These are phyloP conservation scores for Xylariaceae sp. DNA, from an alignment of 2,329 filamentous ascomycete species.

Conservation along the genomic window DNA sequence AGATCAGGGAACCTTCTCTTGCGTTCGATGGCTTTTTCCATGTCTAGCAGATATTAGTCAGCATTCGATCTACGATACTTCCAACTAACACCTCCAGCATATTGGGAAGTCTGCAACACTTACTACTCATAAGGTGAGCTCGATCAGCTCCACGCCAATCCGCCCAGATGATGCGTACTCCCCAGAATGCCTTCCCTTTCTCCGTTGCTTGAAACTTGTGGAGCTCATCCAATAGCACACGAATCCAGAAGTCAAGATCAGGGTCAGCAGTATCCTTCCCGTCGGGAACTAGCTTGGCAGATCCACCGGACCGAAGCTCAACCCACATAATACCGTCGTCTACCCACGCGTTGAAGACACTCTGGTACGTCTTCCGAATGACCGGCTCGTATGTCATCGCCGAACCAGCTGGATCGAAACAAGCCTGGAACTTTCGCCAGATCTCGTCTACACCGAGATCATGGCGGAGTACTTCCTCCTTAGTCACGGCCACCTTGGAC, in stretches of 20 bases:
- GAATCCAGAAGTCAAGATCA: conserved; percentile 12
- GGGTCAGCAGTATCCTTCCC: conserved; percentile 11
- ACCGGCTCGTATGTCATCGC: conserved; percentile 14
- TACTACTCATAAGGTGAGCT: conserved; percentile 8
- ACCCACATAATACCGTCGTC: conserved; percentile 16
- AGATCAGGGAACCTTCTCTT: conserved; percentile 13
- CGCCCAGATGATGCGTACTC: conserved; percentile 14
- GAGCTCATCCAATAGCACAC: conserved; percentile 12
- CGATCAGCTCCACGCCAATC: conserved; percentile 4
- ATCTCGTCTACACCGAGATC: conserved; percentile 14
- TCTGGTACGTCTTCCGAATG: conserved; percentile 12
- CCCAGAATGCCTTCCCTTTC: conserved; percentile 13
- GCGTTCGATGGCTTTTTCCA: conserved; percentile 11
- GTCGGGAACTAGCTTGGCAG: conserved; percentile 11
- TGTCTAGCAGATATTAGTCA: conserved; percentile 2
- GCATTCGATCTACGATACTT: not conserved
- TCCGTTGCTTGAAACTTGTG: conserved; percentile 13
- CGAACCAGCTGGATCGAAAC: conserved; percentile 13
- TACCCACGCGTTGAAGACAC: conserved; percentile 11
- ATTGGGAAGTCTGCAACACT: not conserved
- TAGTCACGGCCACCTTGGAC: conserved; percentile 9
- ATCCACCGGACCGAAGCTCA: conserved; percentile 12
- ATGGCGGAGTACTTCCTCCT: conserved; percentile 11
- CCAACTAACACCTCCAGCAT: not conserved
- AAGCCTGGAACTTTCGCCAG: conserved; percentile 15